Conservation (phyloP, 1,284 basidiomycete genomes). For the Apiotrichum siamense region DNA sequence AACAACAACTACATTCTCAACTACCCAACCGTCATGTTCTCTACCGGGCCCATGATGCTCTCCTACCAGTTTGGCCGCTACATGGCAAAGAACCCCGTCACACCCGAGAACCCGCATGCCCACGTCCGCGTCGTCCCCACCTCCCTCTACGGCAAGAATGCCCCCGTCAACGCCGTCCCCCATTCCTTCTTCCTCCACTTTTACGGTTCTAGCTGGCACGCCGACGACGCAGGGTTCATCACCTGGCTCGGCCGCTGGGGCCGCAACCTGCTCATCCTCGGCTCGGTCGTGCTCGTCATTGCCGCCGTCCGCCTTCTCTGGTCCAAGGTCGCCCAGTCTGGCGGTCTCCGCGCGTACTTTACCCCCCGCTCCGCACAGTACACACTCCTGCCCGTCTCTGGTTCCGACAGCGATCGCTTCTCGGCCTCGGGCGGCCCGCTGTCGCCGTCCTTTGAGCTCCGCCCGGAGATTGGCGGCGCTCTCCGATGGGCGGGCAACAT, state of each 20-base stretch:
- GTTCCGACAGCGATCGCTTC: constrained; percentile 1
- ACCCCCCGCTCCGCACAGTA: constrained; percentile 11
- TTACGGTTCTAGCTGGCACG: constrained; percentile 95
- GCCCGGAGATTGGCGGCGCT: constrained; percentile 25
- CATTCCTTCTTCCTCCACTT: constrained; percentile 92
- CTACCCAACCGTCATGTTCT: constrained; percentile 99
- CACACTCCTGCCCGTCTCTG: constrained; percentile 11
- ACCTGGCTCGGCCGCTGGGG: constrained; percentile 82
- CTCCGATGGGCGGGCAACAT: constrained; percentile 38
- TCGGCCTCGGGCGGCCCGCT: constrained; percentile 5
- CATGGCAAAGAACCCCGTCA: constrained; percentile 62
- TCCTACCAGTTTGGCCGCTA: constrained; percentile 80
- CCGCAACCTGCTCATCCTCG: constrained; percentile 75
- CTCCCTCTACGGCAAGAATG: constrained; percentile 93
- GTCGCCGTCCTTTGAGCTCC: constrained; percentile 15
- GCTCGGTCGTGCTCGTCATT: constrained; percentile 61
- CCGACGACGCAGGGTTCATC: constrained; percentile 89
- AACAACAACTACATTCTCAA: constrained; percentile 90
- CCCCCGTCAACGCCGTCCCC: constrained; percentile 71
- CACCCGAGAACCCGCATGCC: constrained; percentile 53
- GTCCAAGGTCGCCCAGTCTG: constrained; percentile 20
- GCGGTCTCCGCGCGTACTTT: constrained; percentile 11
- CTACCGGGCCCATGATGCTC: constrained; percentile 91
- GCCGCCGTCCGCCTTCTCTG: constrained; percentile 60
- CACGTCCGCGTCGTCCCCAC: constrained; percentile 87